Conservation (phyloP, 805 yeast genomes). For the Candida fluviatilis region DNA sequence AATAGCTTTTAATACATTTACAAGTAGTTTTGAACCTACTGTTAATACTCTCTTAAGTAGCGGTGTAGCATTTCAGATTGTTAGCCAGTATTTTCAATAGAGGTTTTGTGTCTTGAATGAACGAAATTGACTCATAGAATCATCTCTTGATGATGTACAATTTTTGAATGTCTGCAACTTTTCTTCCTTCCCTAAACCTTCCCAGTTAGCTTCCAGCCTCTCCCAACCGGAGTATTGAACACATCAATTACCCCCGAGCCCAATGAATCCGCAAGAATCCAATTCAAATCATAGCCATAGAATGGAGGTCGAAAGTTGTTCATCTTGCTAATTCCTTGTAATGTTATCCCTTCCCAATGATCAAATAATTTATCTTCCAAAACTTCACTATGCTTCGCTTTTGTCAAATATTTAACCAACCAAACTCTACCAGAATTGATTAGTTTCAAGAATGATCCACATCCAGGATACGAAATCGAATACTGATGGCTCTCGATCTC, state of each 20-base stretch:
- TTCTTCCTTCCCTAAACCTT: no score
- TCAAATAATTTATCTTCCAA: slow-evolving; percentile 38
- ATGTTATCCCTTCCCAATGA: slow-evolving; percentile 42
- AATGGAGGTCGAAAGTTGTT: slow-evolving; percentile 43
- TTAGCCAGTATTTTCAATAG: no score
- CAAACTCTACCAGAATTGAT: slow-evolving; percentile 42
- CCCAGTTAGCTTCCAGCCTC: slow-evolving; percentile 57
- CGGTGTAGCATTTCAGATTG: no score
- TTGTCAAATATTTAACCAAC: slow-evolving; percentile 36
- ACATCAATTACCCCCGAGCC: slow-evolving; percentile 53
- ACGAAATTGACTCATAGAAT: no score
- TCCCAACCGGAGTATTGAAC: slow-evolving; percentile 50
- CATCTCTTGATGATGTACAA: no score
- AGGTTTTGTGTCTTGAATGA: no score
- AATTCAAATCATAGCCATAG: slow-evolving; percentile 46
- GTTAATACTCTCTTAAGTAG: no score
- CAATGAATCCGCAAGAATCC: slow-evolving; percentile 48
- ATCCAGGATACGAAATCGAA: slow-evolving; percentile 44
- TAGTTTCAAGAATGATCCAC: slow-evolving; percentile 46
- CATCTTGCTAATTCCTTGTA: slow-evolving; percentile 25
- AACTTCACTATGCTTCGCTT: slow-evolving; percentile 38
- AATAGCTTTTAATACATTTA: no score
- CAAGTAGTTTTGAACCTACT: no score
- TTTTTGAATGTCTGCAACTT: no score
- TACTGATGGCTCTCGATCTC: slow-evolving; percentile 38